Evolutionary conservation across 2,329 filamentous ascomycete species (phyloP).

Genomic region (Macroventuria anomochaeta): DNA sequence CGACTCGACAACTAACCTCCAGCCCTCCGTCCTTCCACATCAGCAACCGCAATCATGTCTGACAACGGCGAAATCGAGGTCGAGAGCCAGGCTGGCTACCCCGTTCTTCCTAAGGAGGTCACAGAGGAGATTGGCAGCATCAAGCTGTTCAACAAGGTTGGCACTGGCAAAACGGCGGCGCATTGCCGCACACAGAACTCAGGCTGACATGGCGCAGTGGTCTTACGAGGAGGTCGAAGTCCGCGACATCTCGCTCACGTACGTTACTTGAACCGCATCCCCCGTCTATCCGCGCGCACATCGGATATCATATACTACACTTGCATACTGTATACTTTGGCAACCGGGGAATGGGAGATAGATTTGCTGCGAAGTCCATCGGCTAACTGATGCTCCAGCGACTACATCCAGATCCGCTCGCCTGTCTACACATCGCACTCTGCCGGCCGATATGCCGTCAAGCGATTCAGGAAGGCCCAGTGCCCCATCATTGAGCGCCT

Average conservation of each 20-base stretch:
- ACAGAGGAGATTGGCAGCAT: conserved; percentile 85
- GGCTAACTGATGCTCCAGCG: conserved; percentile 65
- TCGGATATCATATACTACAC: conserved; percentile 11
- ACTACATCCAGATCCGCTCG: conserved; percentile 99
- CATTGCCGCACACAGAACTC: conserved; percentile 8
- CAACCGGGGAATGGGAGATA: conserved; percentile 26
- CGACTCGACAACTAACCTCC: conserved; percentile 29
- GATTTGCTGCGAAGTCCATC: conserved; percentile 23
- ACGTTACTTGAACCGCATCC: conserved; percentile 56
- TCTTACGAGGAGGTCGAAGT: conserved; percentile 99
- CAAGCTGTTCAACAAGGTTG: conserved; percentile 90
- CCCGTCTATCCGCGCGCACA: conserved; percentile 15
- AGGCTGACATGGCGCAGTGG: conserved; percentile 60
- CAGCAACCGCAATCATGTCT: conserved; percentile 70
- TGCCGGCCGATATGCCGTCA: conserved; percentile 96
- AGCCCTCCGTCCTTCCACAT: conserved; percentile 33
- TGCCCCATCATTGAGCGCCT: conserved; percentile 99
- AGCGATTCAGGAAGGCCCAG: conserved; percentile 99
- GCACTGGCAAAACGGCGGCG: conserved; percentile 18
- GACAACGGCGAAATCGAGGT: conserved; percentile 91
- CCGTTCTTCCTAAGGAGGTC: conserved; percentile 92
- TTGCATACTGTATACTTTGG: conserved; percentile 19
- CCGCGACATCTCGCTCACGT: conserved; percentile 99
- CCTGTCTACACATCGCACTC: conserved; percentile 99
- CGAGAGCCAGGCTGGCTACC: conserved; percentile 75